Conservation (phyloP, 2,329 filamentous ascomycete genomes). For the Thermothelomyces thermophilus region DNA sequence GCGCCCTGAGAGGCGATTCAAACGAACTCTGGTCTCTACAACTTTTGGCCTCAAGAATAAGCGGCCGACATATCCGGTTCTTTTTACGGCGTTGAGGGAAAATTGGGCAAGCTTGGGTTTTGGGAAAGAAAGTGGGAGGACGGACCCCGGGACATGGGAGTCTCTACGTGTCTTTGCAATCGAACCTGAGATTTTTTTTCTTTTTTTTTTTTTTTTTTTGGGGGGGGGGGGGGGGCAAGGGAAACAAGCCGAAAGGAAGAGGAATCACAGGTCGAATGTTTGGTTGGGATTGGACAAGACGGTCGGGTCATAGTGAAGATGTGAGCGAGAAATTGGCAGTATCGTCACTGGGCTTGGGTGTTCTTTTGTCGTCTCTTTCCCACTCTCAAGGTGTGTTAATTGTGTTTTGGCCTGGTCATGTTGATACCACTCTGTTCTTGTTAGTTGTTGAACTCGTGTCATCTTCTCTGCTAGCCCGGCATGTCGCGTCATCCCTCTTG, state of each 20-base stretch:
- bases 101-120: no score
- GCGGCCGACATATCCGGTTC: not conserved
- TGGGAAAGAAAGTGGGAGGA: no score
- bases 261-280: not conserved
- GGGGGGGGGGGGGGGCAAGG: no score
- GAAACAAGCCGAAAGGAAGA: no score
- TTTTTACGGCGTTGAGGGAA: constrained; percentile 3
- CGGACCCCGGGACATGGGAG: no score
- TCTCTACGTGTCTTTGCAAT: no score
- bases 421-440: constrained; percentile 7
- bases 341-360: not conserved
- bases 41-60: not conserved
- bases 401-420: not conserved
- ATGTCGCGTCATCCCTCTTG: not conserved
- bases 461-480: not conserved
- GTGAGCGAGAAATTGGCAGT: not conserved
- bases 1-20: not conserved
- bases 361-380: not conserved
- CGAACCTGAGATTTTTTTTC: no score
- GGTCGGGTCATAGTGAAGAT: not conserved
- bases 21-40: not conserved
- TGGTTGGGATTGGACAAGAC: not conserved
- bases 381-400: not conserved
- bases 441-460: not conserved
- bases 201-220: no score